A percentile compares a stretch with the other conserved stretches of the same genome.
These are phyloP conservation scores for Rhododendron ovatum DNA, from an alignment of 148 eudicot genomes.

Conservation along the genomic window DNA sequence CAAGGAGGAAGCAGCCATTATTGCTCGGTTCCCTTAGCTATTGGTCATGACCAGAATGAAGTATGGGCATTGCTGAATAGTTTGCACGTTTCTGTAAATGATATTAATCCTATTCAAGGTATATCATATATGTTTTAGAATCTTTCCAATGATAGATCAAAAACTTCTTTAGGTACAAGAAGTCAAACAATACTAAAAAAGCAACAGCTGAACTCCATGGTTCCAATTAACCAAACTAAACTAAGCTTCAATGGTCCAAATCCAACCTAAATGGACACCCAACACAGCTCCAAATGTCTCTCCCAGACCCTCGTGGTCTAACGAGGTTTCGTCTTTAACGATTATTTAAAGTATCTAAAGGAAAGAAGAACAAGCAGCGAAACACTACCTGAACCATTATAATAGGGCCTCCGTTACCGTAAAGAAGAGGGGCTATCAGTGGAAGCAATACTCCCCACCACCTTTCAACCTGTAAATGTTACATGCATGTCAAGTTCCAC, in stretches of 20 bases:
- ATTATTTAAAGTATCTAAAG: neutral
- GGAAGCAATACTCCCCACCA: slow-evolving; percentile 92
- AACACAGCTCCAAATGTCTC: slow-evolving; percentile 1
- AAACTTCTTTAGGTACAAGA: neutral
- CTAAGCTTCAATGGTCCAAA: neutral
- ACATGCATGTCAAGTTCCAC: neutral
- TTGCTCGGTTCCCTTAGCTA: neutral
- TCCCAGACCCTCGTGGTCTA: neutral
- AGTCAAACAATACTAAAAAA: neutral
- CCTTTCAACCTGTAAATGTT: slow-evolving; percentile 53
- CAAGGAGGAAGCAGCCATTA: neutral
- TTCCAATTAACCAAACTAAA: neutral
- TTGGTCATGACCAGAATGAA: neutral
- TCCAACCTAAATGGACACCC: slow-evolving; percentile 5
- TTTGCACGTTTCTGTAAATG: neutral
- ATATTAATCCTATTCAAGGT: neutral
- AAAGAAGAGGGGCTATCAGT: slow-evolving; percentile 65
- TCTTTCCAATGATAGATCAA: neutral
- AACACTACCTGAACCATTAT: slow-evolving; percentile 82
- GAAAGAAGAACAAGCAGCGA: neutral
- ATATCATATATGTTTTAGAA: neutral
- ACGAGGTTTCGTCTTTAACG: slow-evolving; percentile 5
- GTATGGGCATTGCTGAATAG: neutral
- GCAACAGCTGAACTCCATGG: neutral
- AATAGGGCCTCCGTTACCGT: slow-evolving; percentile 84